These are phyloP conservation scores for Xylaria hypoxylon DNA, from an alignment of 2,329 filamentous ascomycete species.

Conservation along the genomic window DNA sequence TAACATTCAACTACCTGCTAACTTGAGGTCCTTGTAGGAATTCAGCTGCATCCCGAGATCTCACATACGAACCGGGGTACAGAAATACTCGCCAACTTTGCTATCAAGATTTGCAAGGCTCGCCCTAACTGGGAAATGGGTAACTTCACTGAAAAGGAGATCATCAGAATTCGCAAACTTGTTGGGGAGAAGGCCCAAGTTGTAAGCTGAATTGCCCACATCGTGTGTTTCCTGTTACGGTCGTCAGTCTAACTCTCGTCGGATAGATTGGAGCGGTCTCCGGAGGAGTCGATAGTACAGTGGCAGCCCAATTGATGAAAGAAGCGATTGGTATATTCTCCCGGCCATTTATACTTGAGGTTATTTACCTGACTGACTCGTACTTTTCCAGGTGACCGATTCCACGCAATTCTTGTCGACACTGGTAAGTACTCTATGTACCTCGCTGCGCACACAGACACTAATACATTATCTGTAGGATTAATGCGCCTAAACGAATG, in stretches of 20 bases:
- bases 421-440: slow-evolving; percentile 66
- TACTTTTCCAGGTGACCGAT: slow-evolving; percentile 67
- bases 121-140: slow-evolving; percentile 85
- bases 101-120: slow-evolving; percentile 82
- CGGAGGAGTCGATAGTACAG: slow-evolving; percentile 90
- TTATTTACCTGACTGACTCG: slow-evolving; percentile 53
- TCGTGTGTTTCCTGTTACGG: background rate
- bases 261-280: slow-evolving; percentile 74
- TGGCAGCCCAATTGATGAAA: slow-evolving; percentile 86
- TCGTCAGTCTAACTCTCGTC: background rate
- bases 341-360: background rate
- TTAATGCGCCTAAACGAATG: slow-evolving; percentile 89
- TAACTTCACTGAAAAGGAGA: slow-evolving; percentile 84
- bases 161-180: slow-evolving; percentile 80
- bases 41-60: slow-evolving; percentile 93
- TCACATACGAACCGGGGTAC: slow-evolving; percentile 45
- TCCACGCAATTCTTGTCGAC: slow-evolving; percentile 87
- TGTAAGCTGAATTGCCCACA: slow-evolving; percentile 41
- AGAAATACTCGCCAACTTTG: slow-evolving; percentile 75
- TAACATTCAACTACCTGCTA: background rate
- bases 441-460: background rate
- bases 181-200: slow-evolving; percentile 88
- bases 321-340: slow-evolving; percentile 73
- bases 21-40: slow-evolving; percentile 55
- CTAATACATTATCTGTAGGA: slow-evolving; percentile 44